Percentiles rank a stretch among this genome's conserved stretches.
Conservation (phyloP, 805 yeast genomes). For the Candida coquimbonensis region DNA sequence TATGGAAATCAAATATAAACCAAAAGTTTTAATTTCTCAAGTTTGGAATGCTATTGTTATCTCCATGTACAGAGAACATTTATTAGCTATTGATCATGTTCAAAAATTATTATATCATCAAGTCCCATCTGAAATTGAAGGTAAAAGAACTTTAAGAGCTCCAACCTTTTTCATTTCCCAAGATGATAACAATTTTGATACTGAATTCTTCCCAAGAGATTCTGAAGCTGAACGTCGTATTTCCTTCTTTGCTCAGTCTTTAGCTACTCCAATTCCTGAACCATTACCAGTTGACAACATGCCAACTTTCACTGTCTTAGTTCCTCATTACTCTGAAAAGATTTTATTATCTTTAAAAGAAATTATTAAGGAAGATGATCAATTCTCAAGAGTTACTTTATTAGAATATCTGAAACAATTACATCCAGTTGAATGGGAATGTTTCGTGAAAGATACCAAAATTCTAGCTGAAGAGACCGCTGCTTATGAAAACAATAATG, state of each 20-base stretch:
- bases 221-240: conserved; percentile 99
- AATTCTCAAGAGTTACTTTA: conserved; percentile 88
- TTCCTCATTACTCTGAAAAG: conserved; percentile 96
- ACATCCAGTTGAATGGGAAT: conserved; percentile 96
- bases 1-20: conserved; percentile 98
- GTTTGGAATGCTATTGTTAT: conserved; percentile 99
- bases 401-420: conserved; percentile 91
- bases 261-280: conserved; percentile 98
- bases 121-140: conserved; percentile 97
- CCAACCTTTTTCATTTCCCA: conserved; percentile 98
- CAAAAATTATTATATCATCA: conserved; percentile 96
- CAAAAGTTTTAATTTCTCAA: conserved; percentile 95
- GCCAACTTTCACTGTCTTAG: conserved; percentile 97
- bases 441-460: conserved; percentile 94
- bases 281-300: conserved; percentile 98
- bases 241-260: conserved; percentile 97
- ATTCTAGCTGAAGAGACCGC: conserved; percentile 92
- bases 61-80: conserved; percentile 99
- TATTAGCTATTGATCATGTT: conserved; percentile 96
- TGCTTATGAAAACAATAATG: conserved; percentile 45
- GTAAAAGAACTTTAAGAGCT: conserved; percentile 96
- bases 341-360: conserved; percentile 89
- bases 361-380: conserved; percentile 95
- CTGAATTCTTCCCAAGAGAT: conserved; percentile 94
- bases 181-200: conserved; percentile 86